Percentiles rank a stretch among this genome's conserved stretches.
Evolutionary conservation across 805 yeast genomes (phyloP).

Genomic region (Saturnispora halmiae): DNA sequence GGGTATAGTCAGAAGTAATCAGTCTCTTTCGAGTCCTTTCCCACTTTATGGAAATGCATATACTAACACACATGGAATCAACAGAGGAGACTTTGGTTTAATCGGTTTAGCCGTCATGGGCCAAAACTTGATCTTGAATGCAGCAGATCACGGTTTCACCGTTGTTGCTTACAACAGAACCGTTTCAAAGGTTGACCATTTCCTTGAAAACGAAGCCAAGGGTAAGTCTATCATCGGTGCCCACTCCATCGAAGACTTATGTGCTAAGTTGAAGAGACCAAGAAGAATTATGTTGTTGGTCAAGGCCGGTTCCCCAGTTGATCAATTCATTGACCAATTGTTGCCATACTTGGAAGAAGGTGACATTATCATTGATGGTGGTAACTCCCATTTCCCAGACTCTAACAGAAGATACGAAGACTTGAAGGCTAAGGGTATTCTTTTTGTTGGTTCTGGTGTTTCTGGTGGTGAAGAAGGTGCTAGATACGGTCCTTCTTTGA

Average conservation of each 20-base stretch:
- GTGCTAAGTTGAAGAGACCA: slow-evolving; percentile 88
- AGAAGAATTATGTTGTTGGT: slow-evolving; percentile 90
- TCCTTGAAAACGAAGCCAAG: slow-evolving; percentile 90
- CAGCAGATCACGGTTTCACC: slow-evolving; percentile 97
- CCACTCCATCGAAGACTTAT: slow-evolving; percentile 80
- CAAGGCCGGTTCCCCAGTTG: slow-evolving; percentile 96
- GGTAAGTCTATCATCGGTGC: slow-evolving; percentile 96
- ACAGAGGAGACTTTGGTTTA: slow-evolving; percentile 91
- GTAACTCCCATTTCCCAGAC: slow-evolving; percentile 99
- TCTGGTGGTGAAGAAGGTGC: slow-evolving; percentile 99
- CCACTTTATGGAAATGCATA: background rate
- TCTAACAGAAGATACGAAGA: slow-evolving; percentile 93
- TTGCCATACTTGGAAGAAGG: slow-evolving; percentile 89
- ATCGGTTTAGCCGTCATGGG: slow-evolving; percentile 99
- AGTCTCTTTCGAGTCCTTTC: too few species aligned
- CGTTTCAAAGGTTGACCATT: slow-evolving; percentile 88
- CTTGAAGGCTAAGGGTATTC: slow-evolving; percentile 75
- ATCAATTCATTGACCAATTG: slow-evolving; percentile 78
- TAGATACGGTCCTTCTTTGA: slow-evolving; percentile 95
- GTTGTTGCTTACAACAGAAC: slow-evolving; percentile 99
- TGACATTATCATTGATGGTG: slow-evolving; percentile 98
- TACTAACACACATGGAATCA: background rate
- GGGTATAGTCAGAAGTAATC: too few species aligned
- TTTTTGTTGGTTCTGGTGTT: slow-evolving; percentile 97
- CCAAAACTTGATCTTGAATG: slow-evolving; percentile 92